Percentiles rank a stretch among this genome's conserved stretches.
Conservation (phyloP, 768 basidiomycete genomes). For the Cystofilobasidium ferigula region DNA sequence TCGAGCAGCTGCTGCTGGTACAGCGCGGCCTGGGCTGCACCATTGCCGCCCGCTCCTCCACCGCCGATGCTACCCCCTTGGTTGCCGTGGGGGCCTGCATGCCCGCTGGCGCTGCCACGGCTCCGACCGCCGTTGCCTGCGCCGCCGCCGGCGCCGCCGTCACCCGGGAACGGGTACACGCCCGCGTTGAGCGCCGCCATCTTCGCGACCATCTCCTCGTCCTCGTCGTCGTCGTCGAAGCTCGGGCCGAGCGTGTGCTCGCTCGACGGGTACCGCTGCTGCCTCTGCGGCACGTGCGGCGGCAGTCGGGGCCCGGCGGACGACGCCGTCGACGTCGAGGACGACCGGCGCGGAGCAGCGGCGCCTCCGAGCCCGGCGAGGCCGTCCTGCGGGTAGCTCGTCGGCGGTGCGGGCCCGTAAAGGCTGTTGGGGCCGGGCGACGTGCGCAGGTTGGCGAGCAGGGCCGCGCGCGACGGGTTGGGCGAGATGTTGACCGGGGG, state of each 20-base stretch:
- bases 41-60: neutral
- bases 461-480: neutral
- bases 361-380: no score
- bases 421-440: neutral
- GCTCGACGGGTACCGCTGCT: slow-evolving; percentile 23
- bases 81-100: neutral
- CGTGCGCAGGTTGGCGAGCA: slow-evolving; percentile 17
- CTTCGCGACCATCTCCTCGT: slow-evolving; percentile 27
- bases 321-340: neutral
- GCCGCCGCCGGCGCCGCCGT: neutral
- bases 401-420: neutral
- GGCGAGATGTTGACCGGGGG: slow-evolving; percentile 1
- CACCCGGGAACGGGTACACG: neutral
- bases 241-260: slow-evolving; percentile 26
- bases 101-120: neutral
- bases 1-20: slow-evolving; percentile 18
- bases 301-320: slow-evolving; percentile 10
- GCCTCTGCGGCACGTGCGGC: slow-evolving; percentile 18
- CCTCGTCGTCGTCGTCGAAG: slow-evolving; percentile 27
- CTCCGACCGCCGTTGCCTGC: no score
- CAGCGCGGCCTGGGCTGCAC: neutral
- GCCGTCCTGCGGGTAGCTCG: neutral
- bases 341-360: neutral
- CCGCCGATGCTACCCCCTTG: neutral
- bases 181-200: slow-evolving; percentile 26